Percentiles rank a stretch among this genome's conserved stretches.
Evolutionary conservation across 2,329 filamentous ascomycete genomes (phyloP).

Genomic region (Clonostachys rhizophaga): DNA sequence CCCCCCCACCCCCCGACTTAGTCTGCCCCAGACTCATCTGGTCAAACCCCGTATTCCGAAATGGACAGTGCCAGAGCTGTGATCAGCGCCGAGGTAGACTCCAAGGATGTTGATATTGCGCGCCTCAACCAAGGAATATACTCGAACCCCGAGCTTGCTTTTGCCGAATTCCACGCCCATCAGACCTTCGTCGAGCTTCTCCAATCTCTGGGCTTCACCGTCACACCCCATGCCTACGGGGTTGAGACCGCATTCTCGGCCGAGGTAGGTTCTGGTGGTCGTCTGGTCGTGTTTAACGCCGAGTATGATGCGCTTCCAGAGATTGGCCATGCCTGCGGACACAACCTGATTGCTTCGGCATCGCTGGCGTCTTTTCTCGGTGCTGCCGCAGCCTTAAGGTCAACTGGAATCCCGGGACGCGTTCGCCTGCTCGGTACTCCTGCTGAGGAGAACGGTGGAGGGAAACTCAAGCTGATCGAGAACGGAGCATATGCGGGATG

Average conservation of each 20-base stretch:
- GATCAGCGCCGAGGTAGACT: too few relatives aligned
- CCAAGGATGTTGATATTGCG: too few relatives aligned
- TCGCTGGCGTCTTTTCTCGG: constrained; percentile 31
- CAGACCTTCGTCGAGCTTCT: constrained; percentile 11
- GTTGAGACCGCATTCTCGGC: constrained; percentile 24
- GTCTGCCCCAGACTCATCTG: too few relatives aligned
- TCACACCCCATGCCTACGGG: constrained; percentile 23
- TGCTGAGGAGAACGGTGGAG: constrained; percentile 34
- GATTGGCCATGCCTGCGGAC: constrained; percentile 39
- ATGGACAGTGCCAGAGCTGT: too few relatives aligned
- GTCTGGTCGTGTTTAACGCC: constrained; percentile 23
- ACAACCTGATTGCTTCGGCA: constrained; percentile 36
- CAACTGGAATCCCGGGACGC: constrained; percentile 18
- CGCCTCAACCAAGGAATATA: constrained; percentile 5
- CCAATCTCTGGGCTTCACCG: constrained; percentile 10
- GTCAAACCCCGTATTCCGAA: too few relatives aligned
- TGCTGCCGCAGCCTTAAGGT: constrained; percentile 20
- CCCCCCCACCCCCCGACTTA: too few relatives aligned
- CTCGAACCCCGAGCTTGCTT: constrained; percentile 18
- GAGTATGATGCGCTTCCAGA: constrained; percentile 40
- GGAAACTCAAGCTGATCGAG: constrained; percentile 19
- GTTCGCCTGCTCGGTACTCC: constrained; percentile 33
- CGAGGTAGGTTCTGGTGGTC: constrained; percentile 16
- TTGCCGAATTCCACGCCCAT: constrained; percentile 19
- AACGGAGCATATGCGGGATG: constrained; percentile 15